Evolutionary conservation across 2,329 filamentous ascomycete genomes (phyloP).

Genomic region (Aciculosporium take): DNA sequence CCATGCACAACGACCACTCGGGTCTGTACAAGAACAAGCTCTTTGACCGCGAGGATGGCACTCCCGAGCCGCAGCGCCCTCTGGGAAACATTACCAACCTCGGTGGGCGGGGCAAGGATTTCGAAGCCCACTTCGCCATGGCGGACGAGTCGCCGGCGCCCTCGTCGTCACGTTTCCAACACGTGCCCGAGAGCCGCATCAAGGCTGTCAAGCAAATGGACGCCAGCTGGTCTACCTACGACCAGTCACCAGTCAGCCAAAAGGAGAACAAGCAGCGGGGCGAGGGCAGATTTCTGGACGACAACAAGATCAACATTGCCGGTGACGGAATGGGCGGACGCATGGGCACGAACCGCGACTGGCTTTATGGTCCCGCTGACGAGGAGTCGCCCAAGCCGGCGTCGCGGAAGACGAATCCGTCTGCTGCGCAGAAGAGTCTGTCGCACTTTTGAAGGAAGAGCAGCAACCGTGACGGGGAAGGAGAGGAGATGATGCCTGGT

Average conservation of each 20-base stretch:
- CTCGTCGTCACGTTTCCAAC: conserved; percentile 24
- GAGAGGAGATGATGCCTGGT: neutral
- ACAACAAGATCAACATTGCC: conserved; percentile 28
- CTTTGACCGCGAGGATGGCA: conserved; percentile 42
- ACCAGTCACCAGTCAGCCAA: conserved; percentile 36
- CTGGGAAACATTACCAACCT: conserved; percentile 59
- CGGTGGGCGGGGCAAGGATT: conserved; percentile 60
- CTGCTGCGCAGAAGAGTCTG: conserved; percentile 17
- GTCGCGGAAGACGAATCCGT: conserved; percentile 20
- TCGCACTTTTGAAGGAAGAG: conserved; percentile 31
- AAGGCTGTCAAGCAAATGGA: conserved; percentile 65
- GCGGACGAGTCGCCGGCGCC: conserved; percentile 48
- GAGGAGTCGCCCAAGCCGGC: conserved; percentile 23
- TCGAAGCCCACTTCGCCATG: conserved; percentile 65
- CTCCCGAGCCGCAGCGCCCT: conserved; percentile 26
- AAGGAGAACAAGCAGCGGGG: conserved; percentile 37
- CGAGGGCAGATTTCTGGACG: conserved; percentile 33
- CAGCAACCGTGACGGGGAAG: no score
- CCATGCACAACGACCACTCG: conserved; percentile 52
- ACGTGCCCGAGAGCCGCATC: conserved; percentile 42
- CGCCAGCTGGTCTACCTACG: conserved; percentile 43
- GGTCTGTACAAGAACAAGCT: conserved; percentile 65
- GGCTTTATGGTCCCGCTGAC: conserved; percentile 42
- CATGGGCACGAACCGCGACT: conserved; percentile 39
- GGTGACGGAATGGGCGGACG: conserved; percentile 55